Conservation (phyloP, 768 basidiomycete species). For the Boletus fagicola region DNA sequence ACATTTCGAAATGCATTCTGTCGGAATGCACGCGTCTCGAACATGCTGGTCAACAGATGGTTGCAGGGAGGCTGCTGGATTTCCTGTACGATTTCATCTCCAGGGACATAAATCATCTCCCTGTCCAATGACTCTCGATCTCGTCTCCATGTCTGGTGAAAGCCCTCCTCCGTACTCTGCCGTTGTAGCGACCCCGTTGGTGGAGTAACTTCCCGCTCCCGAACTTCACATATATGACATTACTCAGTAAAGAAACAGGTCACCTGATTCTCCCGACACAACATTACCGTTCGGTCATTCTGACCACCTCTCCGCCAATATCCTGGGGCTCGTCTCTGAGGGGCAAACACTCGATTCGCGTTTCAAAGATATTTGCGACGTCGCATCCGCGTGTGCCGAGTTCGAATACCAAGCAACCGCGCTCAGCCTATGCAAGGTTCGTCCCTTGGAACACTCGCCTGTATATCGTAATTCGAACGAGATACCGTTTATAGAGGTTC, state of each 20-base stretch:
- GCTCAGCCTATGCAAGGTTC: slow-evolving; percentile 11
- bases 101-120: neutral
- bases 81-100: neutral
- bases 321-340: slow-evolving; percentile 15
- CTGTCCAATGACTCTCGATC: neutral
- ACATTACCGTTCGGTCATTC: slow-evolving; percentile 13
- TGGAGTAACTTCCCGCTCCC: neutral
- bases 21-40: neutral
- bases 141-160: slow-evolving; percentile 5
- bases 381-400: neutral
- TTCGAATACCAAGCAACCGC: slow-evolving; percentile 12
- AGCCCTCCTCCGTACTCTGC: slow-evolving; percentile 22
- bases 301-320: neutral
- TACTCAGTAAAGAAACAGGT: neutral
- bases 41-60: slow-evolving; percentile 6
- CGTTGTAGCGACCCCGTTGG: neutral
- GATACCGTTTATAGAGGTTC: slow-evolving; percentile 7
- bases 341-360: slow-evolving; percentile 11
- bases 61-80: neutral
- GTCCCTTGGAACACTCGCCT: neutral
- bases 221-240: neutral
- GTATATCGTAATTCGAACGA: neutral
- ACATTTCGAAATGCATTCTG: neutral
- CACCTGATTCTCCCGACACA: neutral
- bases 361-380: slow-evolving; percentile 15